Evolutionary conservation across 1,284 basidiomycete genomes (phyloP).

Genomic region (Cryptococcus sp.): DNA sequence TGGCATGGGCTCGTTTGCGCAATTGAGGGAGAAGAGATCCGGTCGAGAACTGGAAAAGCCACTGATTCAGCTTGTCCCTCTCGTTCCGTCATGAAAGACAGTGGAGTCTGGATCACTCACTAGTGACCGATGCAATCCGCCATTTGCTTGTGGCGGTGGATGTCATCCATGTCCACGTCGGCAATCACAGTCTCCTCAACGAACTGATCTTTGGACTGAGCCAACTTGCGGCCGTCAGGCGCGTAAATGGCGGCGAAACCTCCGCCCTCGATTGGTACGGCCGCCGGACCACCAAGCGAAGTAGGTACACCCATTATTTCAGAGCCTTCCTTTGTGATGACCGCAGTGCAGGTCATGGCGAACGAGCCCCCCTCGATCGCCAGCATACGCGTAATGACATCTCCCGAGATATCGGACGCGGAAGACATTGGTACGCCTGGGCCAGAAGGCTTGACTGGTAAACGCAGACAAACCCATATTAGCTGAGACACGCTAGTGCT

Average conservation of each 20-base stretch:
- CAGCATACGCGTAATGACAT: slow-evolving; percentile 11
- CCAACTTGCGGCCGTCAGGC: slow-evolving; percentile 10
- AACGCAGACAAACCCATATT: background rate
- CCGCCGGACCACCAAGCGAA: slow-evolving; percentile 10
- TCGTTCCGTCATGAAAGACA: background rate
- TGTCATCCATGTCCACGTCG: slow-evolving; percentile 18
- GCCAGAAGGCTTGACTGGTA: slow-evolving; percentile 8
- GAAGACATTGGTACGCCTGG: slow-evolving; percentile 14
- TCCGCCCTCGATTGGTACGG: slow-evolving; percentile 13
- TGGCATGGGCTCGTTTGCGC: slow-evolving; percentile 11
- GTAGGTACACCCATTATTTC: slow-evolving; percentile 13
- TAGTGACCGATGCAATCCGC: slow-evolving; percentile 20
- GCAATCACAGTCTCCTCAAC: slow-evolving; percentile 16
- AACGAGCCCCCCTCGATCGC: slow-evolving; percentile 19
- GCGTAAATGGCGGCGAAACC: slow-evolving; percentile 18
- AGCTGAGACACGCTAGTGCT: background rate
- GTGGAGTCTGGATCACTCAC: background rate
- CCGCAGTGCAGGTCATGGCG: slow-evolving; percentile 15
- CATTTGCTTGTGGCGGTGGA: slow-evolving; percentile 23
- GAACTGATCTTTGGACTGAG: slow-evolving; percentile 16
- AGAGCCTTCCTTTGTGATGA: slow-evolving; percentile 13
- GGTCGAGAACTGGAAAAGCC: slow-evolving; percentile 12
- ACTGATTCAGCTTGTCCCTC: too few species aligned
- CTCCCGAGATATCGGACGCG: slow-evolving; percentile 14
- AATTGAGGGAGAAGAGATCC: slow-evolving; percentile 15